Evolutionary conservation across 352 stramenopile species (phyloP), one percentile per base, ranked within the genome.

Genomic region (Halophytophthora batemanensis): DNA sequence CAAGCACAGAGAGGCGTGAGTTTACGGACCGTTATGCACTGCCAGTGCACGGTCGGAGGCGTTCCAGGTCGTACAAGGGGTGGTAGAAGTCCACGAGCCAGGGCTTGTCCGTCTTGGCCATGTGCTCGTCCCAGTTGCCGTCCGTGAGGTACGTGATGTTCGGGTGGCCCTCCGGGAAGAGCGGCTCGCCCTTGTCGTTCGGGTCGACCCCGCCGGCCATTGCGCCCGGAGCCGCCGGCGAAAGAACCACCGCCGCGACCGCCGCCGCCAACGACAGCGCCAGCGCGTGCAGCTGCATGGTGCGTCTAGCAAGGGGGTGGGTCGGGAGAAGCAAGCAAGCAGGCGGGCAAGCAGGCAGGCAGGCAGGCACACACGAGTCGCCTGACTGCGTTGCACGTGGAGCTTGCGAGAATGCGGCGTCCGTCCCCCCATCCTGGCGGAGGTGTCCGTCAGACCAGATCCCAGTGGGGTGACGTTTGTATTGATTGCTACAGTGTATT

Each of bases 81-180:
- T 93, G 82, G 59, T 93, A 93, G 58, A 93, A 93, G 66, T 93
- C 79, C 21, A 93, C 70, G 43, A 93, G 61, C 82, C 82, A 93
- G 23, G 82, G 82, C 45, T 86, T 85, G 63, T 87, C 75, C 38
- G 79, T 87, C 63, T 86, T 77, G 50, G 62, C 50, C 64, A 87
- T 76, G 62, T 81, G 71, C 36, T 73, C 56, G 61, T 90, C 72
- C 73, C 76, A 93, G 68, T 93, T 93, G 37, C 81, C 68, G 66
- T 93, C 82, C 39, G 82, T 93, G 56, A 93, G 67, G 69, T 79
- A 93, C 64, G 82, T 93, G 68, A 93, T 81, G 59, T 93, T 93
- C 6, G 82, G 79, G 64, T 93, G 79, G n/a, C 66, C 72, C n/a
- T 86, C 69, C 0, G 76, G 69, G 60, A 90, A 93, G 19, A 90